These are phyloP conservation scores for Pouteria campechiana DNA, from an alignment of 179 eudicot genomes.

Conservation along the genomic window DNA sequence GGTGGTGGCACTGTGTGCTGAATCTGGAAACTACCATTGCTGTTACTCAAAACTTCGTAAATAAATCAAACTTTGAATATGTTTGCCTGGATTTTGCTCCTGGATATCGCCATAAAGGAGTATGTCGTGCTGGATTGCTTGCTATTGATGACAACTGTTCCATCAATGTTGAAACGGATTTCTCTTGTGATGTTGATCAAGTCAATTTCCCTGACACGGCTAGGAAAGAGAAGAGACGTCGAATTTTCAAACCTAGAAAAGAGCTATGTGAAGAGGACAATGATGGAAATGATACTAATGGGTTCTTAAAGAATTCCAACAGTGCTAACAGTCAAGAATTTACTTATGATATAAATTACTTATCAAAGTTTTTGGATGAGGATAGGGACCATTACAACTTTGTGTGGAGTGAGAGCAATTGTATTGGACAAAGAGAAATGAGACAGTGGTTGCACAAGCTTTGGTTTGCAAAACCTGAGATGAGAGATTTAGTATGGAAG, in stretches of 20 bases:
- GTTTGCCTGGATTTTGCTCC: slow-evolving; percentile 98
- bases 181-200: slow-evolving; percentile 9
- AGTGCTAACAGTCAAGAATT: slow-evolving; percentile 29
- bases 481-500: slow-evolving; percentile 88
- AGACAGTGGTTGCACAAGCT: slow-evolving; percentile 85
- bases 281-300: slow-evolving; percentile 9
- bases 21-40: slow-evolving; percentile 84
- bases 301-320: slow-evolving; percentile 12
- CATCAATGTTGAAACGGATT: slow-evolving; percentile 18
- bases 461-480: slow-evolving; percentile 62
- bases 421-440: slow-evolving; percentile 85
- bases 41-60: slow-evolving; percentile 95
- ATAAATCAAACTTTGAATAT: slow-evolving; percentile 72
- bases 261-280: slow-evolving; percentile 16
- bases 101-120: slow-evolving; percentile 93
- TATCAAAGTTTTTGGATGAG: slow-evolving; percentile 66
- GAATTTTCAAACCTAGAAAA: slow-evolving; percentile 14
- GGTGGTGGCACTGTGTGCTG: slow-evolving; percentile 99
- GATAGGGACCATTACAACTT: slow-evolving; percentile 75
- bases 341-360: slow-evolving; percentile 64
- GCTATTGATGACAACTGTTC: slow-evolving; percentile 44
- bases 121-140: slow-evolving; percentile 92
- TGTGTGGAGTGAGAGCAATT: slow-evolving; percentile 69
- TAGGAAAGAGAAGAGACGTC: slow-evolving; percentile 47
- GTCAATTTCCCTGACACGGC: slow-evolving; percentile 19